Base-by-base conservation (phyloP, 192 early-diverging fungal species). In the Backusella australiensis region DNA sequence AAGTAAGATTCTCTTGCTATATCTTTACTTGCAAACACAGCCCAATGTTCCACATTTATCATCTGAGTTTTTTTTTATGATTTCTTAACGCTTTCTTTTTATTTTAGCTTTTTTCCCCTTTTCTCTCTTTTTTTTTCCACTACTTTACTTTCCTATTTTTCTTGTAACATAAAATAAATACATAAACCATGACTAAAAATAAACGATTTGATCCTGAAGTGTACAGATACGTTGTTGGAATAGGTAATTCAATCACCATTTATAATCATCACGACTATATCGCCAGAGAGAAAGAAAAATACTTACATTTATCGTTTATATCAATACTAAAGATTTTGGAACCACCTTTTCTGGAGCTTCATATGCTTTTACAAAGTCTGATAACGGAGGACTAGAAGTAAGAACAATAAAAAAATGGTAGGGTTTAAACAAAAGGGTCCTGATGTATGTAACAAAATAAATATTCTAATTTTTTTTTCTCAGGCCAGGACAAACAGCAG, bases 281-380 rank as follows among this genome's bases (percentile, higher is more conserved):
- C 11, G 5, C 12, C 12, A 17, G 46, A 15, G 42, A 44, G 15
- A 15, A 42, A 26, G 6, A 26, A 23, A 52, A 63, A n/a, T 1
- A 21, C 14, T 34, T 39, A 26, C 17, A 72, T 32, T 11, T 42
- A 12, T 59, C 44, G 1, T 14, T 68, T 14, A 44, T 39, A 39
- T 39, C 21, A 3, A 65, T 63, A 41, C 8, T 21, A 14, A 9
- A 72, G 70, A 72, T 44, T 72, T 81, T 76, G 84, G 84, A 67
- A 82, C 84, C 6, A 85, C 84, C 4, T 85, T 82, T 71, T 82
- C 84, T 9, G 85, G 85, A 17, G 80, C 81, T 41, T 83, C 78
- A 21, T 86, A 86, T 77, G 76, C 79, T 32, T 82, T 83, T 44
- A 72, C 70, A 23, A 52, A 72, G 71, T 76, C 80, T 14, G 81